Percentiles rank a stretch among this genome's conserved stretches.
Evolutionary conservation across 257 asterid genomes (phyloP).

Genomic region (Salvia miltiorrhiza): DNA sequence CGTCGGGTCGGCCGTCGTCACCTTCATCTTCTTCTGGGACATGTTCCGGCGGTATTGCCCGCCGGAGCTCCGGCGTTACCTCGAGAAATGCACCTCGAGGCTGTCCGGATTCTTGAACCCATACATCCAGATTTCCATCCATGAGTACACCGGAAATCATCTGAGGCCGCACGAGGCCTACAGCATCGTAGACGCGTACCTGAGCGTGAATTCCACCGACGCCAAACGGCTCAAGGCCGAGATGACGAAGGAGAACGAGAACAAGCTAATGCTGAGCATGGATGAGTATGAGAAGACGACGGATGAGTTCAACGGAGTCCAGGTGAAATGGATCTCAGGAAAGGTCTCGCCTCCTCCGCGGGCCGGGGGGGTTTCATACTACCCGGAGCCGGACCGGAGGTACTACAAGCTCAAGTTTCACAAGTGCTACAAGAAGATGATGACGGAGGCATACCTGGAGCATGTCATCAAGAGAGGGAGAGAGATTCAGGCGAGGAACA

Average conservation of each 20-base stretch:
- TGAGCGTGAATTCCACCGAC: constrained; percentile 29
- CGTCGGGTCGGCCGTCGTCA: constrained; percentile 28
- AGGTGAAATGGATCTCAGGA: constrained; percentile 37
- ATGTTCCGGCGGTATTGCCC: constrained; percentile 43
- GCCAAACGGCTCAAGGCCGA: constrained; percentile 50
- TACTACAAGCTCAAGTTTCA: constrained; percentile 37
- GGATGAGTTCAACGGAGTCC: constrained; percentile 35
- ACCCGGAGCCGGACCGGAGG: constrained; percentile 27
- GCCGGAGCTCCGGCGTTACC: constrained; percentile 28
- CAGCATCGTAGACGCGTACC: constrained; percentile 41
- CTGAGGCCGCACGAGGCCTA: constrained; percentile 46
- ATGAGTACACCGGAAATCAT: constrained; percentile 39
- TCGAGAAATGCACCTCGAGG: constrained; percentile 10
- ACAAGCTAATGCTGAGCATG: constrained; percentile 45
- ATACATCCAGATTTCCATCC: constrained; percentile 38
- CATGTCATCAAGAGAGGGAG: constrained; percentile 31
- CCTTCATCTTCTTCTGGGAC: constrained; percentile 42
- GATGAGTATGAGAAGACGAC: constrained; percentile 38
- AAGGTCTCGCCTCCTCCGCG: constrained; percentile 13
- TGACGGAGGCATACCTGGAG: constrained; percentile 29
- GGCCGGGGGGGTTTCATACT: not conserved
- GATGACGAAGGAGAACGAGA: constrained; percentile 23
- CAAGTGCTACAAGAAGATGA: constrained; percentile 23
- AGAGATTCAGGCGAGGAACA: constrained; percentile 23
- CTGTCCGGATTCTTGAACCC: constrained; percentile 38